Base-by-base conservation (phyloP, 2,329 filamentous ascomycete species). In the Parasarocladium wereldwijsianum region DNA sequence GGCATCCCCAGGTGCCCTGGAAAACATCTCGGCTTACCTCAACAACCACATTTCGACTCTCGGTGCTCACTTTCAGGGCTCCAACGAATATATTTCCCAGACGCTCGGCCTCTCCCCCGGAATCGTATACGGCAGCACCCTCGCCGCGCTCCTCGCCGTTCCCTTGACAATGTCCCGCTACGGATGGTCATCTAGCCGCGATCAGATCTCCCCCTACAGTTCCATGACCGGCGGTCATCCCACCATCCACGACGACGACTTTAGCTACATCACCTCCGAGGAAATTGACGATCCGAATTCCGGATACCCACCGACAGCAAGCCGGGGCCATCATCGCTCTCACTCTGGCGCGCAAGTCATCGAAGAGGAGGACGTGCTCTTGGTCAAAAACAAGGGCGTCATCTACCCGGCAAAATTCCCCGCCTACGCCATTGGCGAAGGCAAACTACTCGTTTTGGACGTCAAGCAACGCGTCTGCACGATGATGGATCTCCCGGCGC, bases 191-290 rank as follows among this genome's bases (percentile, higher is more conserved):
- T 46, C 51, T 32, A 47, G 44, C 32, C 58, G 58, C 36, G 58
- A 59, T 28, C 55, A 55, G 34, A 45, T 68, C 36, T 70, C 65
- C 28, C 64, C 65, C n/a, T 70, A 62, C 41, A 51, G 52, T 34
- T 64, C 65, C 19, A 45, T 54, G 35, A 50, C 56, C 21, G 58
- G 57, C 26, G 58, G 62, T 24, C 53, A 64, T 8, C 68, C 73
- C 18, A 64, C 73, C 39, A 74, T 86, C 35, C 79, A 71, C 42
- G 77, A 84, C 40, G 70, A 76, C 19, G 80, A 86, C 55, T 87
- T 75, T 51, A 77, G 72, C 47, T 86, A 87, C 58, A 85, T 86
- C 46, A 84, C 79, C n/a, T 74, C 75, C 17, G 71, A 81, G 43
- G 79, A 86, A 43, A 51, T 85, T 22, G 62, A 70, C 36, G 52